These are phyloP conservation scores for Talaromyces sp. DNA, from an alignment of 2,329 filamentous ascomycete species.

Conservation along the genomic window DNA sequence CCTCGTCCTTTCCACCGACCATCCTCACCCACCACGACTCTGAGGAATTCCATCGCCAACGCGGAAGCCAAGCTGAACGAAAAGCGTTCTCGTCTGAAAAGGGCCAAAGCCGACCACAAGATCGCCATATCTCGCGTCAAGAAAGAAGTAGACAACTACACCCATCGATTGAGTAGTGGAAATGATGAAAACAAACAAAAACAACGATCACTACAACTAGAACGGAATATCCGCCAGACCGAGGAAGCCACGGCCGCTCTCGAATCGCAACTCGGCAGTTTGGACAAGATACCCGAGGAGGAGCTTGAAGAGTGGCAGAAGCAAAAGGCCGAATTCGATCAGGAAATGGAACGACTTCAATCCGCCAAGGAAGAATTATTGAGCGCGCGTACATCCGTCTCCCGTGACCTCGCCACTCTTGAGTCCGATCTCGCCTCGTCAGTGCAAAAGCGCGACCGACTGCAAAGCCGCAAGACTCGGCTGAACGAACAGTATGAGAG, in stretches of 20 bases:
- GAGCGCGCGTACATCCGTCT: conserved; percentile 48
- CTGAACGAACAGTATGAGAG: conserved; percentile 61
- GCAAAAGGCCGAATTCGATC: conserved; percentile 54
- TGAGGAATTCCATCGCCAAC: conserved; percentile 62
- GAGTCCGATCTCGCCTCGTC: conserved; percentile 52
- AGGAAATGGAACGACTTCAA: conserved; percentile 51
- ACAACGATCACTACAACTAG: conserved; percentile 59
- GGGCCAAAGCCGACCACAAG: conserved; percentile 60
- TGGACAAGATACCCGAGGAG: conserved; percentile 56
- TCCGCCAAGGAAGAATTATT: conserved; percentile 50
- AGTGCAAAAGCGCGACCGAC: conserved; percentile 57
- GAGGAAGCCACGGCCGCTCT: conserved; percentile 58
- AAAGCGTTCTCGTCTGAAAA: conserved; percentile 56
- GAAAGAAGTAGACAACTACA: conserved; percentile 59
- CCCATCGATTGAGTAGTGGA: conserved; percentile 55
- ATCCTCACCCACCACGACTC: conserved; percentile 61
- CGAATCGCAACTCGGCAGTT: conserved; percentile 50
- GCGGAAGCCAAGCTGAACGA: conserved; percentile 60
- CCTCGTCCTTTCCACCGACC: conserved; percentile 58
- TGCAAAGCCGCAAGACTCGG: conserved; percentile 54
- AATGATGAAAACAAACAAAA: conserved; percentile 61
- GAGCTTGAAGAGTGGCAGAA: conserved; percentile 51
- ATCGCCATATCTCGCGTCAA: conserved; percentile 54
- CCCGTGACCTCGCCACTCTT: conserved; percentile 51
- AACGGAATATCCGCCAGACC: conserved; percentile 60